phyloP scores from a whole-genome alignment of 2,329 filamentous ascomycete genomes.

The Hypoxylon sp. region DNA sequence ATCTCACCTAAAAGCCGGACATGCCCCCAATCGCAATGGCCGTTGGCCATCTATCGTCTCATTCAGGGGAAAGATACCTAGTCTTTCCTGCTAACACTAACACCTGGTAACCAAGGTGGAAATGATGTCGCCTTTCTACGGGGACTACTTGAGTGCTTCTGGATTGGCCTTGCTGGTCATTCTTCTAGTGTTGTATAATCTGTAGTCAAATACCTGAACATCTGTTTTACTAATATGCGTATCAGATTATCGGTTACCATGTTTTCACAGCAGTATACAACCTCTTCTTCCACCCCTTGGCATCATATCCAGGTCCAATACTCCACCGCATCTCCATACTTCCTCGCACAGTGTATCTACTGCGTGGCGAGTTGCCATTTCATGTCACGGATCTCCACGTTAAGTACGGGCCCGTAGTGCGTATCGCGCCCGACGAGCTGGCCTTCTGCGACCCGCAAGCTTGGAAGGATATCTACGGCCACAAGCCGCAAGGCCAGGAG shows the following conservation, averaged over 20 bases:
- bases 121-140: neutral
- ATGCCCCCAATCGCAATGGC: neutral
- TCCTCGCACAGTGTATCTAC: slow-evolving; percentile 1
- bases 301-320: slow-evolving; percentile 30
- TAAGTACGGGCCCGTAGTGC: slow-evolving; percentile 29
- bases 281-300: slow-evolving; percentile 26
- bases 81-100: neutral
- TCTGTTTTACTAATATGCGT: neutral
- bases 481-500: slow-evolving; percentile 41
- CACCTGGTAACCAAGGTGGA: neutral
- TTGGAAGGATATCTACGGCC: slow-evolving; percentile 57
- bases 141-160: neutral
- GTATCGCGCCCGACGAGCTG: slow-evolving; percentile 29
- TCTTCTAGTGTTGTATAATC: neutral
- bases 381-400: slow-evolving; percentile 19
- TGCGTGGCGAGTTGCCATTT: slow-evolving; percentile 9
- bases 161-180: neutral
- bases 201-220: neutral
- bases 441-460: slow-evolving; percentile 38
- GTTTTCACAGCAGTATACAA: slow-evolving; percentile 12
- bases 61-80: neutral
- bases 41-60: neutral
- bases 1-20: neutral
- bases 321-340: slow-evolving; percentile 18
- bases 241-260: slow-evolving; percentile 1